phyloP scores from a whole-genome alignment of 345 rosid genomes.

The Eucalyptus coolabah region DNA sequence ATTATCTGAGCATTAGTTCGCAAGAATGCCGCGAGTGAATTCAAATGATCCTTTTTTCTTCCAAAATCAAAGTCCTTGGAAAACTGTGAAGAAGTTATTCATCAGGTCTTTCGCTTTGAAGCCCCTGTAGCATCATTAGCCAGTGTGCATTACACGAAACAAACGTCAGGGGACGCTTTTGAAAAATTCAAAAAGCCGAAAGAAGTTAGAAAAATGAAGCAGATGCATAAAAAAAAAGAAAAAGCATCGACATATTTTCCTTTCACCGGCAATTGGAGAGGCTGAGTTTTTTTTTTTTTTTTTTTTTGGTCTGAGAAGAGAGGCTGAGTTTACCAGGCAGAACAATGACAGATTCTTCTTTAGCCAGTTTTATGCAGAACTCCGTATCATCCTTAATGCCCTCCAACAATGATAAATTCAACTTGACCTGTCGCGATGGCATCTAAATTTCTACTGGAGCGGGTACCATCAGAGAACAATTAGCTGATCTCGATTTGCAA shows the following conservation, averaged over 20 bases:
- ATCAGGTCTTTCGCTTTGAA: neutral
- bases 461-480: no score
- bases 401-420: constrained; percentile 42
- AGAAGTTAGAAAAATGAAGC: neutral
- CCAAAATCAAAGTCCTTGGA: neutral
- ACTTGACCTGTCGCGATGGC: constrained; percentile 26
- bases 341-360: constrained; percentile 58
- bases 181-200: neutral
- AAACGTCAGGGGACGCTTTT: neutral
- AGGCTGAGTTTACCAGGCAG: constrained; percentile 38
- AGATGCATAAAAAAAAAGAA: no score
- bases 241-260: neutral
- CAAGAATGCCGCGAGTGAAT: neutral
- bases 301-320: no score
- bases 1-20: neutral
- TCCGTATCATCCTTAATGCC: constrained; percentile 56
- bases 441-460: neutral
- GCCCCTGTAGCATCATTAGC: neutral
- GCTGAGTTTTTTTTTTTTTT: no score
- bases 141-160: neutral
- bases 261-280: neutral
- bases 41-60: neutral
- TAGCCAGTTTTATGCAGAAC: constrained; percentile 51
- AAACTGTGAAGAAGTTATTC: neutral
- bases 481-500: no score